Conservation (phyloP, 2,329 filamentous ascomycete genomes). For the Phialemonium atrogriseum region DNA sequence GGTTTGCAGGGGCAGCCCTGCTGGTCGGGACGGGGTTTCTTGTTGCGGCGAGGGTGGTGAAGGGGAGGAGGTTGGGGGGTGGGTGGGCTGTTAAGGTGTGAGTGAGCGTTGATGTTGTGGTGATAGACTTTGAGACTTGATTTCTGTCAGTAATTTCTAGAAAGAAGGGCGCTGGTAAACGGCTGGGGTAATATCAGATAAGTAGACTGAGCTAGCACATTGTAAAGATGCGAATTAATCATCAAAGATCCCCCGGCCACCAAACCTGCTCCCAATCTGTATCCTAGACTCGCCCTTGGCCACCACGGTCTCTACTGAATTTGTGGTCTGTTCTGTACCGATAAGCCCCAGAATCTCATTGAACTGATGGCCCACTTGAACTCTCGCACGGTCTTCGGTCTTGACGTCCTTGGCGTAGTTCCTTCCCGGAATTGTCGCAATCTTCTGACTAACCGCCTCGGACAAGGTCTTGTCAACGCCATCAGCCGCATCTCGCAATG, state of each 20-base stretch:
- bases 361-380: constrained; percentile 4
- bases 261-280: constrained; percentile 4
- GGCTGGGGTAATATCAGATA: too few species aligned
- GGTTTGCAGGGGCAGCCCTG: constrained; percentile 36
- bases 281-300: constrained; percentile 3
- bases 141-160: too few species aligned
- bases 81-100: constrained; percentile 32
- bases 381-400: constrained; percentile 1
- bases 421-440: constrained; percentile 3
- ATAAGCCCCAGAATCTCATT: constrained; percentile 1
- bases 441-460: constrained; percentile 7
- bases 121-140: too few species aligned
- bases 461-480: constrained; percentile 12
- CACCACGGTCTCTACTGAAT: constrained; percentile 3
- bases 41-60: constrained; percentile 26
- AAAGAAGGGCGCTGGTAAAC: too few species aligned
- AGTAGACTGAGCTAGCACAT: too few species aligned
- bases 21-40: constrained; percentile 32
- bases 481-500: constrained; percentile 7
- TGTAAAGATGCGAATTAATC: too few species aligned
- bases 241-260: too few species aligned
- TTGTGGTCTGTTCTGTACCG: constrained; percentile 4
- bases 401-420: constrained; percentile 5
- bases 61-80: constrained; percentile 26
- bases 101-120: too few species aligned